Base-by-base conservation (phyloP, 2,329 filamentous ascomycete genomes). In the Chrysoporthe deuterocubensis region DNA sequence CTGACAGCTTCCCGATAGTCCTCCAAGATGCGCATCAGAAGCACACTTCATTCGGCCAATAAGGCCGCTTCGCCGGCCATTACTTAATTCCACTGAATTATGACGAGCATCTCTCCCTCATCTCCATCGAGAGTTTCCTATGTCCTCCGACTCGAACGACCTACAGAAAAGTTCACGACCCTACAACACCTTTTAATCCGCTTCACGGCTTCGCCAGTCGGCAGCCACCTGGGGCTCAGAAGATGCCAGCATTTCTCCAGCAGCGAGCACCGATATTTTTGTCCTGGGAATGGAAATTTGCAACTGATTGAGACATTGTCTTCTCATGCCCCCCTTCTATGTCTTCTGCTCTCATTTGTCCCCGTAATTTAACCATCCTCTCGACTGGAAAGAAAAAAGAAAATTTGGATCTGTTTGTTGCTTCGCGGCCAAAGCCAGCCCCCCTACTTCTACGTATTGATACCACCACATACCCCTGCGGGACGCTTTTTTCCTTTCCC, bases 1-100 rank as follows among this genome's bases (percentile, higher is more conserved):
- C 78, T 80, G 69, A 81, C 72, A 8, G 13, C 2, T 43, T 21
- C 5, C n/a, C 26, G 13, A 11, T 57, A 83, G 81, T 77, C 72
- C 80, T 83, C 18, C 78, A 79, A 76, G 79, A 82, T 62, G 81
- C 81, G 21, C 79, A 81, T 66, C 75, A 77, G 65, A 75, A 64
- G 62, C 78, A 81, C 68, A 74, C 70, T 14, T 73, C 75, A 7
- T 76, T 75, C 50, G 72, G 76, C 62, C 76, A 77, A 65, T 80
- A 73, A 73, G 48, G 3, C 26, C 50, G 26, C 32, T 16, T 16
- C 18, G 16, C n/a, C n/a, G 32, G 32, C 21, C 42, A 60, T 21
- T 63, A 60, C 40, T 43, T 60, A 61, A 61, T 61, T 61, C 59
- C 59, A 61, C 48, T 61, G 63, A 34, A 42, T 60, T 60, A 62